Percentiles rank a stretch among this genome's conserved stretches.
Conservation (phyloP, 257 asterid species). For the Ballota nigra region DNA sequence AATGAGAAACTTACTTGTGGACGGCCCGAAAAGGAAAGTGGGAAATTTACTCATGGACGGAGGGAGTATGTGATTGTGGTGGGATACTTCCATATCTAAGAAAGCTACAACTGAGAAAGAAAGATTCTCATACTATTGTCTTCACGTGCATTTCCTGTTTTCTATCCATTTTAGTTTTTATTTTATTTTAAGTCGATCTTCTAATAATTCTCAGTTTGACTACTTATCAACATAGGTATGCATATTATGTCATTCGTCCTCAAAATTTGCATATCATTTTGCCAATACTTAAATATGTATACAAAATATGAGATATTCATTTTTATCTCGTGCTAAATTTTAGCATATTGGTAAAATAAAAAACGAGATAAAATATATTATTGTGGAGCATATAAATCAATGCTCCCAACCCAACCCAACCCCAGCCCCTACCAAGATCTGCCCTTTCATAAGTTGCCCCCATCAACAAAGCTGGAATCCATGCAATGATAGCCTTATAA, state of each 20-base stretch:
- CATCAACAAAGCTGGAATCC: conserved; percentile 24
- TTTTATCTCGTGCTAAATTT: too few relatives aligned
- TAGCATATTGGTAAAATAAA: too few relatives aligned
- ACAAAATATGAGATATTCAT: too few relatives aligned
- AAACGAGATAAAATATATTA: too few relatives aligned
- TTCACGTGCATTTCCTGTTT: neutral
- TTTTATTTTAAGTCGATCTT: too few relatives aligned
- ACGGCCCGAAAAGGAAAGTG: too few relatives aligned
- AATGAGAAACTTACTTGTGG: too few relatives aligned
- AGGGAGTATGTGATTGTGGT: too few relatives aligned
- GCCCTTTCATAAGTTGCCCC: neutral
- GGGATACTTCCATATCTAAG: conserved; percentile 8
- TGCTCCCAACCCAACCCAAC: neutral
- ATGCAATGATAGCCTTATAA: conserved; percentile 30
- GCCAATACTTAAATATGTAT: too few relatives aligned
- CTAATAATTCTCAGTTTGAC: too few relatives aligned
- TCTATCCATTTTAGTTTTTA: neutral
- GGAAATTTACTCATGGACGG: too few relatives aligned
- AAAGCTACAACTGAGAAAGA: neutral
- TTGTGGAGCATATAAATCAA: neutral
- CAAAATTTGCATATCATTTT: neutral
- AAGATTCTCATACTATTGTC: neutral
- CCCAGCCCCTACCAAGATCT: conserved; percentile 16
- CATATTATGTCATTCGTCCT: neutral
- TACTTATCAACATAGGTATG: neutral